These are phyloP conservation scores for Penicillium sp. DNA, from an alignment of 2,329 filamentous ascomycete genomes.

Conservation along the genomic window DNA sequence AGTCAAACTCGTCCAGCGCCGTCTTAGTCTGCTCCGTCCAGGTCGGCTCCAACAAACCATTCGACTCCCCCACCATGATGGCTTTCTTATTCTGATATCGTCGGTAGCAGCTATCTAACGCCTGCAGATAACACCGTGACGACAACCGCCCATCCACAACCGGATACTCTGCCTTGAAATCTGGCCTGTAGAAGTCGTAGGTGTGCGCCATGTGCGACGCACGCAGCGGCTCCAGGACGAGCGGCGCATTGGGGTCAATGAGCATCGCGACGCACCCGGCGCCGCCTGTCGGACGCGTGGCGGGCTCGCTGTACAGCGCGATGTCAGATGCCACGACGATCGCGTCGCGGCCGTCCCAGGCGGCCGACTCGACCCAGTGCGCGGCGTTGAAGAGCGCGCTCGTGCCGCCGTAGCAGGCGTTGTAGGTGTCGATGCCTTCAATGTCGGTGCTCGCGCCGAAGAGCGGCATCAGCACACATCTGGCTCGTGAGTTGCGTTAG, in stretches of 20 bases:
- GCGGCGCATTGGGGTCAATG: constrained; percentile 68
- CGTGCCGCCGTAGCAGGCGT: constrained; percentile 79
- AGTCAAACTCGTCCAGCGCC: constrained; percentile 76
- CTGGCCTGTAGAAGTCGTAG: constrained; percentile 76
- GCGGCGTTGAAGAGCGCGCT: constrained; percentile 74
- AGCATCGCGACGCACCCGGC: constrained; percentile 72
- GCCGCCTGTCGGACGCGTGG: constrained; percentile 72
- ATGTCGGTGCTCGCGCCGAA: constrained; percentile 75
- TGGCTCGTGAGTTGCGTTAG: too few species aligned
- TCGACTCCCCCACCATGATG: too few species aligned
- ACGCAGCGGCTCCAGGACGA: constrained; percentile 69
- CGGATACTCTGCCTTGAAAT: constrained; percentile 76
- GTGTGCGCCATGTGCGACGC: constrained; percentile 75
- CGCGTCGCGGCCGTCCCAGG: constrained; percentile 59
- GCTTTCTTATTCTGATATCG: background rate
- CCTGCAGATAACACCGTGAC: constrained; percentile 70
- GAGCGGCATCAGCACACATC: constrained; percentile 77
- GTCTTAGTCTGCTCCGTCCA: too few species aligned
- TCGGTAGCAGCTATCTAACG: constrained; percentile 58
- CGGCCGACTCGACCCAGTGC: constrained; percentile 59
- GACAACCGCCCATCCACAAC: constrained; percentile 79
- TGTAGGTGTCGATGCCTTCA: constrained; percentile 74
- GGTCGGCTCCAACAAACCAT: constrained; percentile 33
- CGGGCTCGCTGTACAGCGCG: constrained; percentile 75
- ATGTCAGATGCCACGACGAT: constrained; percentile 76